Evolutionary conservation across 2,329 filamentous ascomycete species (phyloP).

Genomic region (Trichoderma guizhouense): DNA sequence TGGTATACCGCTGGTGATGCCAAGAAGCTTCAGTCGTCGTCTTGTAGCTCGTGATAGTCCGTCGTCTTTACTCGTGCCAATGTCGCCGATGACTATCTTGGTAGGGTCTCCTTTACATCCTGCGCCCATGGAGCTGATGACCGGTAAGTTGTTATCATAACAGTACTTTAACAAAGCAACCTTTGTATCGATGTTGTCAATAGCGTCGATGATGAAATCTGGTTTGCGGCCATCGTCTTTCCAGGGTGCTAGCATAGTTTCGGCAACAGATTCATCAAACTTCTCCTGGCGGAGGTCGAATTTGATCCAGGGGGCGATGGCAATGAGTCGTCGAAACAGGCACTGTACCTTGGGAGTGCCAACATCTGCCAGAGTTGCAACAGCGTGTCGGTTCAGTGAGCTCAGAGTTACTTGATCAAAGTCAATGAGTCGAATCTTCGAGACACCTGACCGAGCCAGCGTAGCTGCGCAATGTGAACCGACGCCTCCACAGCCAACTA

Average conservation of each 20-base stretch:
- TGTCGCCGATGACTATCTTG: slow-evolving; percentile 84
- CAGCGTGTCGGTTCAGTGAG: slow-evolving; percentile 91
- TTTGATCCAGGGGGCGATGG: slow-evolving; percentile 85
- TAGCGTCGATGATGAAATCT: slow-evolving; percentile 92
- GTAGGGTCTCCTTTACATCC: slow-evolving; percentile 89
- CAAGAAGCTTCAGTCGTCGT: slow-evolving; percentile 70
- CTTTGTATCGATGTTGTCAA: slow-evolving; percentile 98
- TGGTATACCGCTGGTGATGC: slow-evolving; percentile 80
- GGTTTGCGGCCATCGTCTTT: slow-evolving; percentile 58
- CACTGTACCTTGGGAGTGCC: slow-evolving; percentile 89
- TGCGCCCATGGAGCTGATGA: slow-evolving; percentile 94
- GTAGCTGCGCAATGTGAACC: slow-evolving; percentile 88
- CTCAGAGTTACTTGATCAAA: slow-evolving; percentile 97
- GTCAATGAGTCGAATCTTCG: slow-evolving; percentile 84
- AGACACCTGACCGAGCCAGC: slow-evolving; percentile 83
- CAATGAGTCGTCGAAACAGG: slow-evolving; percentile 73
- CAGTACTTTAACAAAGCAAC: slow-evolving; percentile 88
- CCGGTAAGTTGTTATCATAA: slow-evolving; percentile 68
- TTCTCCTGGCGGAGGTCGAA: slow-evolving; percentile 86
- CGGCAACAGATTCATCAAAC: slow-evolving; percentile 67
- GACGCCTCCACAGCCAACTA: slow-evolving; percentile 92
- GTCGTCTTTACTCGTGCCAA: slow-evolving; percentile 83
- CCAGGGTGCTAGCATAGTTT: slow-evolving; percentile 66
- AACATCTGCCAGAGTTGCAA: slow-evolving; percentile 90
- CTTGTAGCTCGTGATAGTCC: slow-evolving; percentile 82